Base-by-base conservation (phyloP, 371 early-diverging fungal species). In the Choanephora cucurbitarum region DNA sequence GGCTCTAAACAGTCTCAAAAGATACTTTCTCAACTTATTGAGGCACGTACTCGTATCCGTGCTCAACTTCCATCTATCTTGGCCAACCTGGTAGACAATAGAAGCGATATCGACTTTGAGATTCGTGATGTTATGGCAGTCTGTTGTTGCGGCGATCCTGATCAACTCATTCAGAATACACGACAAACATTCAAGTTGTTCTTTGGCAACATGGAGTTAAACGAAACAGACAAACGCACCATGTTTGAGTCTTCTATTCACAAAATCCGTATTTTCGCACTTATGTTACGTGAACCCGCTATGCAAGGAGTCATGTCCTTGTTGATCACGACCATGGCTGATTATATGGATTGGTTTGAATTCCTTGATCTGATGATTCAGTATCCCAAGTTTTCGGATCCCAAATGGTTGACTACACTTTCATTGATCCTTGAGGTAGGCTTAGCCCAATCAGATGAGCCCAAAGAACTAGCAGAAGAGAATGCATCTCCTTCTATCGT, bases 81-180 rank as follows among this genome's bases (percentile, higher is more conserved):
- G 2, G 58, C 90, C 21, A 77, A 70, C 17, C 49, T 93, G 19
- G 62, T 88, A 1, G 82, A 83, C 52, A 57, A 75, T 32, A 69
- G 81, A 55, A 79, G 81, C 19, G 85, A 85, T 49, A 63, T 79
- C 5, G 83, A 88, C 33, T 80, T 86, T 48, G 73, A 76, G 23
- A 65, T 89, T 23, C 84, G 87, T 39, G 88, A 90, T 23, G 23
- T 59, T 2, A 67, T 82, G 39, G 72, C 69, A 7, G 54, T 43
- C 14, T 42, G 52, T 1, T 53, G 53, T 13, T 57, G 57, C 34
- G 57, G 57, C 3, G 60, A 60, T 21, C 44, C 57, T 17, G 15
- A 13, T 5, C 5, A 49, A 1, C 23, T 39, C 9, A 18, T 14
- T 6, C 15, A 44, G 13, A 65, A 60, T 18, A 55, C 57, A n/a